Evolutionary conservation across 805 yeast genomes (phyloP), one percentile per base, ranked within the genome.

Genomic region (Candida fluviatilis): DNA sequence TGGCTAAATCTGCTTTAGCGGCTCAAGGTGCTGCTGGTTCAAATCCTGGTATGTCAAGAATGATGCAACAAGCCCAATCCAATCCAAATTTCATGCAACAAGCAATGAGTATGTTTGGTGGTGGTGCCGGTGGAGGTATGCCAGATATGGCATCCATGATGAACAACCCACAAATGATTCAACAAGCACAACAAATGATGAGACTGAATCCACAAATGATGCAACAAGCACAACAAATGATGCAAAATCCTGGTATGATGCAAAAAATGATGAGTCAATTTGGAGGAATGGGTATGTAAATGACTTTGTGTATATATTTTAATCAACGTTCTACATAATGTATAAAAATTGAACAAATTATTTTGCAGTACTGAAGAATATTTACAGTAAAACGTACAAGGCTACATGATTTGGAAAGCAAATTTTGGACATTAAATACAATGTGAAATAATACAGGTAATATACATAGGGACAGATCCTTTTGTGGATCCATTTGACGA

Each of bases 1-100:
- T 91, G 93, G 96, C 96, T 2, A 83, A 82, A 58, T 73, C 73
- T 33, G 78, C 79, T 29, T 77, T 67, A 50, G 59, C 75, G 29
- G 68, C 77, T 38, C 43, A 47, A 43, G 60, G 58, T 10, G 47
- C 48, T 10, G 36, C 34, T 1, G 35, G 28, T 6, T 33, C 35
- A 4, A 71, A 69, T 33, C 70, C 75, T 15, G 65, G 65, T 46
- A 69, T 73, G 61, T 67, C 74, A 35, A 57, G 78, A 42, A 66
- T 66, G 72, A 67, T 68, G 82, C 70, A 76, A 66, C 73, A 78
- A 64, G 73, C 73, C 8, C 62, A 74, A 65, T 64, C 70, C 45
- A 55, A 71, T 54, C 65, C 80, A 51, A 47, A 72, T 62, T 50
- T 75, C 59, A 58, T 78, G 70, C 78, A 80, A 39, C 80, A 77